Percentiles rank a stretch among this genome's conserved stretches.
Evolutionary conservation across 352 stramenopile genomes (phyloP).

Genomic region (Phytopythium vexans): DNA sequence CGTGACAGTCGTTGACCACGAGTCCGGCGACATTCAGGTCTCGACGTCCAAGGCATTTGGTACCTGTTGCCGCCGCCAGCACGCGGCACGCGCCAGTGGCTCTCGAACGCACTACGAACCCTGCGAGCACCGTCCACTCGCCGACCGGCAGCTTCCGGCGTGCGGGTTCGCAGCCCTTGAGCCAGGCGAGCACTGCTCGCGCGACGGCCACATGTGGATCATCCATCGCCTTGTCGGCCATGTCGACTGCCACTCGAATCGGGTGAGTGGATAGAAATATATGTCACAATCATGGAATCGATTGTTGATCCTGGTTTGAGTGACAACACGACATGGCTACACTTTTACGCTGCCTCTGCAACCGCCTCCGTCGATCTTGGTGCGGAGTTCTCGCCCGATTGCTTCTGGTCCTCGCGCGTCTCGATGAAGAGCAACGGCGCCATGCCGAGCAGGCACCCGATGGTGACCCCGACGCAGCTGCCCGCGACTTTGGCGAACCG

Average conservation of each 20-base stretch:
- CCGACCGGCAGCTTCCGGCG: conserved; percentile 52
- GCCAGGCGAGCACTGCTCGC: conserved; percentile 54
- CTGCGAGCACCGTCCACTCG: conserved; percentile 69
- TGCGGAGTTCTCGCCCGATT: neutral
- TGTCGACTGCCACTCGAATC: too few species aligned
- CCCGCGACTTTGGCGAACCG: conserved; percentile 66
- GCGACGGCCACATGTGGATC: conserved; percentile 23
- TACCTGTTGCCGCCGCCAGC: conserved; percentile 56
- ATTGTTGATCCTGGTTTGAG: conserved; percentile 8
- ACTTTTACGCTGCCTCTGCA: conserved; percentile 3
- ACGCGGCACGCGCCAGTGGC: conserved; percentile 30
- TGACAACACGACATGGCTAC: conserved; percentile 13
- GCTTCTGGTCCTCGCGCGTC: conserved; percentile 35
- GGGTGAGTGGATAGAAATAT: too few species aligned
- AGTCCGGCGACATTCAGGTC: conserved; percentile 66
- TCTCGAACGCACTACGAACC: conserved; percentile 36
- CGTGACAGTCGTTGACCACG: conserved; percentile 92
- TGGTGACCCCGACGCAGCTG: conserved; percentile 65
- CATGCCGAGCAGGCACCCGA: conserved; percentile 80
- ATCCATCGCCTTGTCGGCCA: neutral
- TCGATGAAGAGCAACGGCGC: conserved; percentile 71
- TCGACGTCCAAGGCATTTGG: conserved; percentile 74
- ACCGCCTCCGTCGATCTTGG: neutral
- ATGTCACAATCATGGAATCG: too few species aligned
- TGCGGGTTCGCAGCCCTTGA: conserved; percentile 33